A percentile compares a stretch with the other conserved stretches of the same genome.
These are phyloP conservation scores for Chamaenerion angustifolium DNA, from an alignment of 345 rosid species.

Conservation along the genomic window DNA sequence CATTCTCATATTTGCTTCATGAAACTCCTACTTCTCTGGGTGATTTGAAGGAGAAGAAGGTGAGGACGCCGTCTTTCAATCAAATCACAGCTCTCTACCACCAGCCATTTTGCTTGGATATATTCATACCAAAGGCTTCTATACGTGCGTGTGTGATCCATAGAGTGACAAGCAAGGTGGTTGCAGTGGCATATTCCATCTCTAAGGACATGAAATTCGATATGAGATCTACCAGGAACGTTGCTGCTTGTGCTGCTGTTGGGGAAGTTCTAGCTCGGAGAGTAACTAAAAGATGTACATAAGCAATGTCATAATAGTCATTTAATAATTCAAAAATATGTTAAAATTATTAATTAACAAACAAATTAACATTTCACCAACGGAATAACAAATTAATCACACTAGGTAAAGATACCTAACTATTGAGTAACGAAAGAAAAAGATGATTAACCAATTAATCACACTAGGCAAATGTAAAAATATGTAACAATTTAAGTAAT, in stretches of 20 bases:
- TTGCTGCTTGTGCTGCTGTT: conserved; percentile 50
- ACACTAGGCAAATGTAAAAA: too few species aligned
- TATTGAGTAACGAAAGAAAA: too few species aligned
- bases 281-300: too few species aligned
- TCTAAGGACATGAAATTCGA: conserved; percentile 79
- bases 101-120: conserved; percentile 77
- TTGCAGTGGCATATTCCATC: conserved; percentile 76
- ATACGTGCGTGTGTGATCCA: conserved; percentile 75
- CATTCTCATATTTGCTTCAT: conserved; percentile 6
- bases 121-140: conserved; percentile 66
- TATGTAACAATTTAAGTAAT: too few species aligned
- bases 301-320: too few species aligned
- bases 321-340: too few species aligned
- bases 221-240: conserved; percentile 59
- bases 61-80: conserved; percentile 59
- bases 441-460: too few species aligned
- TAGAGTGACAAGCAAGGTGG: conserved; percentile 77
- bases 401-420: too few species aligned
- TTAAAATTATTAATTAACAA: too few species aligned
- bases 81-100: conserved; percentile 80
- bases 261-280: conserved; percentile 68
- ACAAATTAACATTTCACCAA: too few species aligned
- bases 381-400: too few species aligned
- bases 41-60: conserved; percentile 41
- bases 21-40: conserved; percentile 1